Base-by-base conservation (phyloP, 2,329 filamentous ascomycete genomes). In the Didymellaceae sp. region DNA sequence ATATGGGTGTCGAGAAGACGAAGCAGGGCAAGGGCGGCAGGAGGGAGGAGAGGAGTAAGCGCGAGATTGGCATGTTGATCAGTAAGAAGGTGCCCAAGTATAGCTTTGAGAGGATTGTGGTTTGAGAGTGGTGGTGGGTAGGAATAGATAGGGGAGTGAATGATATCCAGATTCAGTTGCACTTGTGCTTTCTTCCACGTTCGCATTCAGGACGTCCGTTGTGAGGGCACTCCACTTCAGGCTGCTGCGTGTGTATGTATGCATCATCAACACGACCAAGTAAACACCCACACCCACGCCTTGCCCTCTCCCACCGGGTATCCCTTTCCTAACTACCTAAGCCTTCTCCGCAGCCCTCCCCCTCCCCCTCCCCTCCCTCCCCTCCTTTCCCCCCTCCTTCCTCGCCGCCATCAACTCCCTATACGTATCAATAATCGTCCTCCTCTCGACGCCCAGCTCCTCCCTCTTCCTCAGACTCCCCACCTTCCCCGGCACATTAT, bases 1-100 rank as follows among this genome's bases (percentile, higher is more conserved):
- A 75, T 50, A 74, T 73, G 16, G 81, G 80, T 59, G 68, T 80
- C n/a, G 64, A 67, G 50, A 66, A 63, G 43, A 71, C 60, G 54
- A 72, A 90, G 81, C 76, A 89, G 59, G 78, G 86, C 60, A 78
- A 82, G 37, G 86, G 85, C 47, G 90, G 90, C 14, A 88, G 91
- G 76, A 77, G 90, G 31, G 80, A 86, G 55, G 77, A 82, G 70
- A 83, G 90, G 61, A 91, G 81, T 62, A 79, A 77, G 61, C 80
- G 91, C 72, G 88, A 96, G 75, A 86, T 87, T 51, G 90, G 89
- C 14, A 85, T 89, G 73, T 75, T 95, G 71, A 84, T 88, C 67
- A 90, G 88, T 68, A 88, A 89, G 75, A 87, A 86, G 69, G 87
- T 92, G 55, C 89, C 88, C 47, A 85, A 87, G 59, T 96, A 97